These are phyloP conservation scores for Sphaerulina vaccinii DNA, from an alignment of 2,329 filamentous ascomycete species.

Conservation along the genomic window DNA sequence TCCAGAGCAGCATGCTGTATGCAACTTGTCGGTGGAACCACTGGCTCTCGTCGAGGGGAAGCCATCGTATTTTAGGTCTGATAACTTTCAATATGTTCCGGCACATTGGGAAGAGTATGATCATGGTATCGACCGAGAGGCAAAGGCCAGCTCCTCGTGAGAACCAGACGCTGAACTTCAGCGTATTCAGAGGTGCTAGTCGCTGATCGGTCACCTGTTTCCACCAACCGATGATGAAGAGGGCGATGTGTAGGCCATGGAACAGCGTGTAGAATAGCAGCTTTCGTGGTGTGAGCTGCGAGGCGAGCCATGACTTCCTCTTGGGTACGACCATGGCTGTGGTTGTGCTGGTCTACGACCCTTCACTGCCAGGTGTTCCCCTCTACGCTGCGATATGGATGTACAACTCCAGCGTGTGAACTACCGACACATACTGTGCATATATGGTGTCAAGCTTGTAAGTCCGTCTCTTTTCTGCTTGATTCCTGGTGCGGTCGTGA, in stretches of 20 bases:
- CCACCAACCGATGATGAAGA: slow-evolving; percentile 42
- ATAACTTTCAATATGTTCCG: slow-evolving; percentile 81
- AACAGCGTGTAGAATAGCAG: slow-evolving; percentile 40
- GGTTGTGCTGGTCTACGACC: not conserved
- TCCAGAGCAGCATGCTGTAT: slow-evolving; percentile 83
- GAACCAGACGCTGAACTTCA: slow-evolving; percentile 90
- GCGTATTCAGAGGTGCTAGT: slow-evolving; percentile 74
- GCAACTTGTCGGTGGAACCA: slow-evolving; percentile 97
- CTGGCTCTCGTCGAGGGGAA: slow-evolving; percentile 92
- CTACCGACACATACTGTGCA: slow-evolving; percentile 10
- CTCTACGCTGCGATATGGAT: not conserved
- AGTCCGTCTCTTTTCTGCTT: not conserved
- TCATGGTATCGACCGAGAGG: slow-evolving; percentile 76
- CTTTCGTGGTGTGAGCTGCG: slow-evolving; percentile 38
- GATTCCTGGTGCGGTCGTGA: not conserved
- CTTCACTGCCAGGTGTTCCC: not conserved
- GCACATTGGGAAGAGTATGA: slow-evolving; percentile 94
- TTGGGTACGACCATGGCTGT: slow-evolving; percentile 23
- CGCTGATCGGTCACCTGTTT: slow-evolving; percentile 69
- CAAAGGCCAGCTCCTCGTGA: slow-evolving; percentile 89
- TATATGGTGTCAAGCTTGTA: not conserved
- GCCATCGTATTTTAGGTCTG: slow-evolving; percentile 79
- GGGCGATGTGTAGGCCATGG: slow-evolving; percentile 39
- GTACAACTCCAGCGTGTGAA: not conserved
- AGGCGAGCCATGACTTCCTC: slow-evolving; percentile 36